Base-by-base conservation (phyloP, 2,329 filamentous ascomycete genomes). In the Penicillium brasilianum region DNA sequence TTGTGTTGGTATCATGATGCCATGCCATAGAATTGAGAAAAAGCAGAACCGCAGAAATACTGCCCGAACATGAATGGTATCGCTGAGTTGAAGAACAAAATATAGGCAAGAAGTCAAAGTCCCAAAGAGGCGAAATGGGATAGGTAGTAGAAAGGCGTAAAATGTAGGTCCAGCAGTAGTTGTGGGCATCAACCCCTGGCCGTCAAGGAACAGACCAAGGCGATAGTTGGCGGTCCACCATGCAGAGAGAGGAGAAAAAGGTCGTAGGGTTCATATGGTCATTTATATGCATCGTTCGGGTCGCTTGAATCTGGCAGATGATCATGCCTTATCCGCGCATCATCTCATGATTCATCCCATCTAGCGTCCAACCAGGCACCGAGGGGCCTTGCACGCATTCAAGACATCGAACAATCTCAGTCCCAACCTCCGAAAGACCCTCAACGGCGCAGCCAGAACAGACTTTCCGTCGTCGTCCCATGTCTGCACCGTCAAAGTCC, bases 401-500 rank as follows among this genome's bases (percentile, higher is more conserved):
- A 48, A 79, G 65, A 57, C 77, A 79, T 58, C 72, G 69, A 20
- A 77, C 74, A 36, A 75, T 72, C 55, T 79, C 77, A 4, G 66
- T 60, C 1, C 77, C 76, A 2, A 63, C 69, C 58, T 78, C 75
- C 0, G 74, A 73, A 16, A 79, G 52, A 6, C 72, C 75, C 59
- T 80, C 77, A 13, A 79, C 72, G 7, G 77, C 75, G 67, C 77
- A 79, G 43, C 69, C 66, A 1, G 77, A 79, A 43, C 77, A 80
- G 37, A 79, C 69, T 55, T 73, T 79, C 41, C 76, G 59, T 56
- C 56, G 18, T n/a, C 41, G 53, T 2, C n/a, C 43, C 53, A 37
- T 18, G 4, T 8, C 20, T 10, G 36, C 37, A 9, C 4, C 10
- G 3, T 60, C 51, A 4, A 59, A 30, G 3, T 55, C 52, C 10